These are phyloP conservation scores for Quambalaria eucalypti DNA, from an alignment of 1,284 basidiomycete genomes.

Conservation along the genomic window DNA sequence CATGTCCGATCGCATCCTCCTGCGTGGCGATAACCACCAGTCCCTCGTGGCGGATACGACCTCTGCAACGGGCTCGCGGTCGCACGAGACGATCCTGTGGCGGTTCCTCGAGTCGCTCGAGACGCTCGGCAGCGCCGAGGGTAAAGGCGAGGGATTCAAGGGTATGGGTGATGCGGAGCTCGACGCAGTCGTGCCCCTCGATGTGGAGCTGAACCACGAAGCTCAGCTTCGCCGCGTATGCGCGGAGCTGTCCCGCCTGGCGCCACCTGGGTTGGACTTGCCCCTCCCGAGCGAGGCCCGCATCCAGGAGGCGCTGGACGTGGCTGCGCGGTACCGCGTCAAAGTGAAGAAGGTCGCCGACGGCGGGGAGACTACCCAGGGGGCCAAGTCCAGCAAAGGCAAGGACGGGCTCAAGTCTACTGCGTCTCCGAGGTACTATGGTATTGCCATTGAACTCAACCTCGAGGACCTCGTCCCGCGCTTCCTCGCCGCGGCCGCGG, in stretches of 20 bases:
- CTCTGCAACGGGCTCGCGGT: background rate
- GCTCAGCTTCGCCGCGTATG: slow-evolving; percentile 14
- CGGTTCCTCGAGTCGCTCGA: slow-evolving; percentile 60
- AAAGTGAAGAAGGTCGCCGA: slow-evolving; percentile 1
- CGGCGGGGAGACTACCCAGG: background rate
- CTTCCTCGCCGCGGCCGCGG: background rate
- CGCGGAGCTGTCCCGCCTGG: slow-evolving; percentile 2
- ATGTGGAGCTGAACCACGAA: slow-evolving; percentile 51
- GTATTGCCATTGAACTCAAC: slow-evolving; percentile 25
- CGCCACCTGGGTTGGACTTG: slow-evolving; percentile 6
- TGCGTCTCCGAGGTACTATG: slow-evolving; percentile 23
- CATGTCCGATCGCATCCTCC: slow-evolving; percentile 24
- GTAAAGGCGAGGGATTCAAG: slow-evolving; percentile 33
- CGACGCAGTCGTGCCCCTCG: slow-evolving; percentile 61
- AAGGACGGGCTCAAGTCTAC: no score
- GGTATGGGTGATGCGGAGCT: slow-evolving; percentile 53
- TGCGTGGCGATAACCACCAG: slow-evolving; percentile 39
- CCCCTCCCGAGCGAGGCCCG: slow-evolving; percentile 4
- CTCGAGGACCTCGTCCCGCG: slow-evolving; percentile 7
- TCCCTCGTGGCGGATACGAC: slow-evolving; percentile 21
- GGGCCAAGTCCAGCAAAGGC: no score
- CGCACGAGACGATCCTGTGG: slow-evolving; percentile 73
- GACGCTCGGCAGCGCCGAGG: slow-evolving; percentile 52
- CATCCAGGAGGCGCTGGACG: slow-evolving; percentile 11
- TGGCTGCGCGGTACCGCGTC: slow-evolving; percentile 13